Base-by-base conservation (phyloP, 2,329 filamentous ascomycete genomes). In the Aspergillus unguis region DNA sequence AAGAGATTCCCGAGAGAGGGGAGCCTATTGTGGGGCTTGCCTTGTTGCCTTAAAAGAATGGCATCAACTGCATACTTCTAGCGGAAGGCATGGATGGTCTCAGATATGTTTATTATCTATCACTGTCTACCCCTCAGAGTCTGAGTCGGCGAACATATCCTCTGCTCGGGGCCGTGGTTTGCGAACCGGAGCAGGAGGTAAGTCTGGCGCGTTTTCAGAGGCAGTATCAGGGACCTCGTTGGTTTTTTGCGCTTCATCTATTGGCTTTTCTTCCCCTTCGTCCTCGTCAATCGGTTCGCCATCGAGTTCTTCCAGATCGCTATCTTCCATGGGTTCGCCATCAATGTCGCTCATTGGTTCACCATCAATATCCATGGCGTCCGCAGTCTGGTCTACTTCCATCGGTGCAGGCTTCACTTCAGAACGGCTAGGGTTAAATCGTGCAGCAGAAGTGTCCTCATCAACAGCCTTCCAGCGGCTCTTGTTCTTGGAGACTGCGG, bases 91-190 rank as follows among this genome's bases (percentile, higher is more conserved):
- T 36, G 28, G 10, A 44, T 44, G 27, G 23, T 9, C 10, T 46
- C 17, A 29, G 27, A 31, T 51, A 17, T 33, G 45, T 26, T 31
- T 40, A 35, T 4, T 5, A 27, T 32, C 17, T 32, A 32, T 31
- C 32, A 42, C 36, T 41, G 17, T 17, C 48, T 54, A 33, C 71
- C 52, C 75, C 46, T 80, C 76, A 1, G 76, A 80, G 60, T 88
- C 88, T 4, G 86, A 88, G 68, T 88, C 87, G 8, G 87, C 88
- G 81, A 94, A 95, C 88, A 94, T 92, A 66, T 94, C 89, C 60
- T 88, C 87, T 4, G 89, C 88, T 60, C 85, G 84, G 70, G 89
- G 86, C 56, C 87, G 80, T 65, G 82, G 86, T 61, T 81, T 71
- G 77, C 58, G 76, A 65, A 52, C 65, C 54, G 63, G 63, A 60